Evolutionary conservation across 1,284 basidiomycete species (phyloP).

Genomic region (Pseudozyma thailandica): DNA sequence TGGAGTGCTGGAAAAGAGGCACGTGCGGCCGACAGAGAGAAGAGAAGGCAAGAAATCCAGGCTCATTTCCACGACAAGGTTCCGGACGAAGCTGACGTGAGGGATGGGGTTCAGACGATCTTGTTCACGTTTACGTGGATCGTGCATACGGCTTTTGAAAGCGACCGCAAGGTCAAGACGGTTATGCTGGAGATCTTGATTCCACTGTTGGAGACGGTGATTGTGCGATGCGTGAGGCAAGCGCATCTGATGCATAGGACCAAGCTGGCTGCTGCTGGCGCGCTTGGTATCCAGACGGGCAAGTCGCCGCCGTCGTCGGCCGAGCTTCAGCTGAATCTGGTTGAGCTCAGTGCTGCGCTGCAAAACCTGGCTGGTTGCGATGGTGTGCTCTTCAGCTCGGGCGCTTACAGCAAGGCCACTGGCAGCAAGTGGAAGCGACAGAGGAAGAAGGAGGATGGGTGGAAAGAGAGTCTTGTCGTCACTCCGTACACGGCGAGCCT

Average conservation of each 20-base stretch:
- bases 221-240: conserved; percentile 13
- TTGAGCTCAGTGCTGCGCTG: conserved; percentile 12
- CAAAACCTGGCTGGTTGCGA: conserved; percentile 16
- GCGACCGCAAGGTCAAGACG: neutral
- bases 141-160: conserved; percentile 19
- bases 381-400: conserved; percentile 14
- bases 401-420: neutral
- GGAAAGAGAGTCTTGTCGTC: conserved; percentile 18
- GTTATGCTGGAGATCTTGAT: conserved; percentile 18
- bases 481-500: conserved; percentile 5
- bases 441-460: neutral
- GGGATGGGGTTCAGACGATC: conserved; percentile 28
- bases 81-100: conserved; percentile 23
- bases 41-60: neutral
- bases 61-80: neutral
- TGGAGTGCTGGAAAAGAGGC: neutral
- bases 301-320: neutral
- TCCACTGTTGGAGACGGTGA: conserved; percentile 25
- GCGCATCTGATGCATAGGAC: conserved; percentile 3
- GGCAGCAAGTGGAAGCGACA: neutral
- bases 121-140: conserved; percentile 38
- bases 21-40: neutral
- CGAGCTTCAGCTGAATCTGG: conserved; percentile 13
- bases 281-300: neutral
- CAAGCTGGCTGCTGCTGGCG: neutral